Conservation (phyloP, 2,329 filamentous ascomycete genomes). For the Phyllosticta citriasiana region DNA sequence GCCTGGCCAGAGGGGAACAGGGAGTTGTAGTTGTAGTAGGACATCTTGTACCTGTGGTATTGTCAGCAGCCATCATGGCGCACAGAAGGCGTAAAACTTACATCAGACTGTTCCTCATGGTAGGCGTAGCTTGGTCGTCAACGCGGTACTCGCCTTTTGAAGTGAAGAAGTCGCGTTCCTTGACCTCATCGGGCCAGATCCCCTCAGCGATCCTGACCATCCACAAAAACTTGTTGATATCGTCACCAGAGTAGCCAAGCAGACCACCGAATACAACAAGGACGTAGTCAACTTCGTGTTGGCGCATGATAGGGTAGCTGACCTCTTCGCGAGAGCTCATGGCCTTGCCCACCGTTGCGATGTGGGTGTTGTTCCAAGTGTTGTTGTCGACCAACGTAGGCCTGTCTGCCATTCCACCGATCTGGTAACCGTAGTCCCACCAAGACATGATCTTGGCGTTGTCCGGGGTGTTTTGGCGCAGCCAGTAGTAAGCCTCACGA, state of each 20-base stretch:
- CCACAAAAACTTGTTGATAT: conserved; percentile 99
- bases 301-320: conserved; percentile 95
- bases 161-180: conserved; percentile 95
- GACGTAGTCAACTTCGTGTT: conserved; percentile 99
- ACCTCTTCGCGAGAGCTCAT: conserved; percentile 98
- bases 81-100: conserved; percentile 40
- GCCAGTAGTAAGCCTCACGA: conserved; percentile 98
- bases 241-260: conserved; percentile 92
- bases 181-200: conserved; percentile 99
- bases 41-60: conserved; percentile 90
- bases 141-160: conserved; percentile 87
- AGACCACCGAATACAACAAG: conserved; percentile 93
- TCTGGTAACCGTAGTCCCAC: conserved; percentile 99
- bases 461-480: conserved; percentile 88
- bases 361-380: conserved; percentile 99
- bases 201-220: conserved; percentile 99
- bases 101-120: conserved; percentile 99
- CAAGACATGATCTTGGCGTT: conserved; percentile 99
- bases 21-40: conserved; percentile 92
- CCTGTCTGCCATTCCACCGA: conserved; percentile 96
- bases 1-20: conserved; percentile 91
- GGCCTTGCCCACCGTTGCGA: conserved; percentile 96
- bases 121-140: conserved; percentile 83
- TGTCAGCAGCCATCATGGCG: conserved; percentile 17
- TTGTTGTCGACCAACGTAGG: conserved; percentile 98